Conservation (phyloP, 73 alveolate genomes). For the Paraurostyla sp. region DNA sequence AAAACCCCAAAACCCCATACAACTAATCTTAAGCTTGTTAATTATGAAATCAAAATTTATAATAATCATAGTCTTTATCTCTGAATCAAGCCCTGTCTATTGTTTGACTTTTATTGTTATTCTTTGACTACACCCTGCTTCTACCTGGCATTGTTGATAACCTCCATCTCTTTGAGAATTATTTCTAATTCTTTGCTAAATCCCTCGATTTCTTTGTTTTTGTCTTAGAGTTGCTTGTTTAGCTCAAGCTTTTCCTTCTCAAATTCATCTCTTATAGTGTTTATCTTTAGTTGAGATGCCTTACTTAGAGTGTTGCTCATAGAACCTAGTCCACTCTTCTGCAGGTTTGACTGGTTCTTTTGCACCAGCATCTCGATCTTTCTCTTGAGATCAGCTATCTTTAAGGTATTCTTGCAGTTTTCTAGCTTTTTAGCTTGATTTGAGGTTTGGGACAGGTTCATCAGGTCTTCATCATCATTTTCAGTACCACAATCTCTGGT, state of each 20-base stretch:
- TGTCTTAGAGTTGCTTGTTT: background rate
- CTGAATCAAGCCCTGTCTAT: no score
- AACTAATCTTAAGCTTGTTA: no score
- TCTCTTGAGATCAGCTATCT: background rate
- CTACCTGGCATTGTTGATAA: background rate
- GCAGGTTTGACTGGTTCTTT: background rate
- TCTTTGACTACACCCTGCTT: no score
- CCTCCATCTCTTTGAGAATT: conserved; percentile 23
- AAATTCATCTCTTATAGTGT: conserved; percentile 1
- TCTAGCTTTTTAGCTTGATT: background rate
- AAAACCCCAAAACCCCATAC: no score
- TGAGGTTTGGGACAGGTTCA: no score
- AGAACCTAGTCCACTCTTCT: background rate
- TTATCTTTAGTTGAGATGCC: conserved; percentile 12
- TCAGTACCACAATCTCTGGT: no score
- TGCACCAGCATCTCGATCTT: conserved; percentile 12
- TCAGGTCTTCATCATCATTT: no score
- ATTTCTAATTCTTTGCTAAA: conserved; percentile 7
- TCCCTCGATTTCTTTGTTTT: conserved; percentile 30
- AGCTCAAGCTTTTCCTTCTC: background rate
- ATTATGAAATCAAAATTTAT: no score
- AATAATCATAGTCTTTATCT: no score
- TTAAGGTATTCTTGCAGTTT: background rate
- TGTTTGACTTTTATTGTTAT: no score
- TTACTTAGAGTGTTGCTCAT: conserved; percentile 8